phyloP scores from a whole-genome alignment of 1,139 yeast species.

The Pichia sp. region DNA sequence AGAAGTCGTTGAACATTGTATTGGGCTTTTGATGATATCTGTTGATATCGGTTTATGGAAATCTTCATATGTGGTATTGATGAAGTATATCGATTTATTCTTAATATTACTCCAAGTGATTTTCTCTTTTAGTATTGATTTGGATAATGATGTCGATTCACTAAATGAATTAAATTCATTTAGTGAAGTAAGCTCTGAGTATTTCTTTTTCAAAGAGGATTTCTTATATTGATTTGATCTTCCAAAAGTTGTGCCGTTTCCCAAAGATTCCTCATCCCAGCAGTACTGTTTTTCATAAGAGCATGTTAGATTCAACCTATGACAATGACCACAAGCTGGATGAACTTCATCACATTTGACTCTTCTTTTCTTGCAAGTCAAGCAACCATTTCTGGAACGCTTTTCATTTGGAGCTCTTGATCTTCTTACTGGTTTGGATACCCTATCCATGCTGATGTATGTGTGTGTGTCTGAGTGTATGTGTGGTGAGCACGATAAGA shows the following conservation, averaged over 20 bases:
- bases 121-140: slow-evolving; percentile 5
- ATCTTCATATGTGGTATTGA: slow-evolving; percentile 32
- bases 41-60: slow-evolving; percentile 14
- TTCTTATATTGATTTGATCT: slow-evolving; percentile 31
- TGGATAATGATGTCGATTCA: slow-evolving; percentile 8
- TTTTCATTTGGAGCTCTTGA: background rate
- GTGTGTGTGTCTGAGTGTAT: too few species aligned
- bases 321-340: slow-evolving; percentile 23
- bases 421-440: background rate
- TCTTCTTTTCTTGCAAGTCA: slow-evolving; percentile 31
- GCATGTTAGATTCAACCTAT: slow-evolving; percentile 15
- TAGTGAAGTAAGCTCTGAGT: background rate
- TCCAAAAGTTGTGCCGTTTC: slow-evolving; percentile 37
- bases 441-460: background rate
- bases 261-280: slow-evolving; percentile 9
- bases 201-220: slow-evolving; percentile 8
- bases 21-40: background rate
- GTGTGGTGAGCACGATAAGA: too few species aligned
- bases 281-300: slow-evolving; percentile 8
- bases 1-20: background rate
- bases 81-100: slow-evolving; percentile 28
- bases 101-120: slow-evolving; percentile 8
- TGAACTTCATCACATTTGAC: slow-evolving; percentile 35
- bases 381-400: slow-evolving; percentile 28
- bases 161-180: slow-evolving; percentile 5